These are phyloP conservation scores for Fusarium drepaniforme DNA, from an alignment of 2,329 filamentous ascomycete species.

Conservation along the genomic window DNA sequence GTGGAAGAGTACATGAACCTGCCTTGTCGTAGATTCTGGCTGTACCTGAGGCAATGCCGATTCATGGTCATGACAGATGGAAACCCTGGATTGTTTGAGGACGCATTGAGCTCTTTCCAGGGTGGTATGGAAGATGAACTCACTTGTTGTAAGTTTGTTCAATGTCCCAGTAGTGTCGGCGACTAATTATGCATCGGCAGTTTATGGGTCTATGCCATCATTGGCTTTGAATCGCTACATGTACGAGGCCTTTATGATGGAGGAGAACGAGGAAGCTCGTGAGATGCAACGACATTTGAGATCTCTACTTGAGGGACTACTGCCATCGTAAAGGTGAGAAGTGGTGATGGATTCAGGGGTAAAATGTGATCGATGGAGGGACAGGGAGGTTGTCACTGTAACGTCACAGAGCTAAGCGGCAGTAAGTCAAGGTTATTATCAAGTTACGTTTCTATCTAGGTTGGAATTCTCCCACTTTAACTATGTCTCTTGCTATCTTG, in stretches of 20 bases:
- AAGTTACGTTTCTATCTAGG: neutral
- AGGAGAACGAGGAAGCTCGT: neutral
- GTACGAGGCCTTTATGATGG: neutral
- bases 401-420: neutral
- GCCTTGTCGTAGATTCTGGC: conserved; percentile 1
- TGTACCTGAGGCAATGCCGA: neutral
- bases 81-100: neutral
- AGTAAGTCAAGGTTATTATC: neutral
- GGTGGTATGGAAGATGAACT: neutral
- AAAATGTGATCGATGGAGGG: neutral
- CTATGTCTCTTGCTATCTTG: neutral
- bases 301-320: neutral
- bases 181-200: neutral
- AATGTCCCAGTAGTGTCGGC: neutral
- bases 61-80: neutral
- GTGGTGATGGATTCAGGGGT: neutral
- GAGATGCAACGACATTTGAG: neutral
- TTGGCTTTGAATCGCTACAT: neutral
- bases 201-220: neutral
- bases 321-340: neutral
- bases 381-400: neutral
- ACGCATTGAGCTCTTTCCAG: neutral
- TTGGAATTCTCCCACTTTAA: neutral
- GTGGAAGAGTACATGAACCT: neutral
- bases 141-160: neutral